Evolutionary conservation across 805 yeast genomes (phyloP), one percentile per base, ranked within the genome.

Genomic region (Candida mattraensis): DNA sequence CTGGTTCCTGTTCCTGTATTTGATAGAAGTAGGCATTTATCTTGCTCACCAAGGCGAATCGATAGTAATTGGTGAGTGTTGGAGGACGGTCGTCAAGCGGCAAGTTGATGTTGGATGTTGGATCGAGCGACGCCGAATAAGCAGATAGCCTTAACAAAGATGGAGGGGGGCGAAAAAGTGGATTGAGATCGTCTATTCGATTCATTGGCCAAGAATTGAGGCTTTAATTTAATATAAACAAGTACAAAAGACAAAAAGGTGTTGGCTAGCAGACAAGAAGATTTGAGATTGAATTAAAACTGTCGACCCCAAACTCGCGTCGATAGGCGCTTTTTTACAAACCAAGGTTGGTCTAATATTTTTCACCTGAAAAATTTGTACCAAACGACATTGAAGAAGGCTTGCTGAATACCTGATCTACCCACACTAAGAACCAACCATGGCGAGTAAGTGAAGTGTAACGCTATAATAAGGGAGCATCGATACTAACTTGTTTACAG

Each of bases 21-120:
- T 56, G 63, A 35, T 60, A 59, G 18, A 60, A 59, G 26, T 45
- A 56, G 27, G 61, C 55, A 38, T 58, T 55, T 34, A 61, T 51
- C 33, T 54, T 44, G 15, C 44, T 44, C 15, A 56, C 29, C 8
- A 37, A 27, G 6, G 61, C 59, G 33, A 60, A 50, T 24, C 44
- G 49, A 37, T 56, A 60, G 34, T 51, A 58, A 25, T 60, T 60
- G 13, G 63, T 58, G n/a, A 46, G 44, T 0, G 60, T 50, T 7
- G 41, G 37, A 1, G 37, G 28, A 20, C 50, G 43, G 5, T 54
- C 58, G 22, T 45, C 50, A 17, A 33, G 31, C 4, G 44, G 35
- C n/a, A 12, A 9, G 24, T 14, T 30, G 5, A 4, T 36, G 35
- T 12, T 25, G 31, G 7, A 22, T 18, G 28, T 6, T 9, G 3